Evolutionary conservation across 2,329 filamentous ascomycete genomes (phyloP), one percentile per base, ranked within the genome.

Genomic region (Aureobasidium melanogenum): DNA sequence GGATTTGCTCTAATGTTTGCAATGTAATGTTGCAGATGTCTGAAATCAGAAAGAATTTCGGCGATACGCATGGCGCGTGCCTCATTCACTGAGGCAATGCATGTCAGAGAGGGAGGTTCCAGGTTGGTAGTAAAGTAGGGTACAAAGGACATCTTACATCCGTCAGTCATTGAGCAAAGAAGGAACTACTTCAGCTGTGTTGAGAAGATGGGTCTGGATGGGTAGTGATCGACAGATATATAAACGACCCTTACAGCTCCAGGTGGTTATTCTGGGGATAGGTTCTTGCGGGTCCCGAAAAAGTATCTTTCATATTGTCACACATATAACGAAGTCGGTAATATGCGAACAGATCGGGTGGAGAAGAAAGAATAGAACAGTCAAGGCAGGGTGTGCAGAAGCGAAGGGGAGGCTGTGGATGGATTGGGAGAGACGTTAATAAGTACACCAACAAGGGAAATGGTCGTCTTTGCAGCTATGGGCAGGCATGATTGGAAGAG

Each of bases 41-140:
- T 82, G 69, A 84, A 87, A 73, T 87, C 84, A 64, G 80, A 80
- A 75, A 87, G 83, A 69, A 87, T 79, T 71, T 87, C 84, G 50
- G 82, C 77, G 65, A 87, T 74, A 66, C 84, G 80, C 70, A 86
- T 76, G 54, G 84, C 84, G 68, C 84, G 82, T 62, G 82, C 82
- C 69, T 85, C 79, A 69, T 87, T 87, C 67, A 85, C 84, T 87
- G 69, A 17, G 61, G 15, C 44, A 46, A 43, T 57, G 28, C 36
- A 47, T 62, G 56, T 60, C 56, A 52, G 34, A 47, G 32, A 36
- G 50, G 56, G 5, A 28, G 28, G 44, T 41, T 59, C 34, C 30
- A 60, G 36, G 30, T 43, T 41, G 61, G 63, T 65, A 36, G 65
- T 38, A 51, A 61, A 26, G 32, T 28, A 34, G n/a, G 48, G 48